Conservation (phyloP, 2,329 filamentous ascomycete species). For the Phaeosphaeriaceae sp. region DNA sequence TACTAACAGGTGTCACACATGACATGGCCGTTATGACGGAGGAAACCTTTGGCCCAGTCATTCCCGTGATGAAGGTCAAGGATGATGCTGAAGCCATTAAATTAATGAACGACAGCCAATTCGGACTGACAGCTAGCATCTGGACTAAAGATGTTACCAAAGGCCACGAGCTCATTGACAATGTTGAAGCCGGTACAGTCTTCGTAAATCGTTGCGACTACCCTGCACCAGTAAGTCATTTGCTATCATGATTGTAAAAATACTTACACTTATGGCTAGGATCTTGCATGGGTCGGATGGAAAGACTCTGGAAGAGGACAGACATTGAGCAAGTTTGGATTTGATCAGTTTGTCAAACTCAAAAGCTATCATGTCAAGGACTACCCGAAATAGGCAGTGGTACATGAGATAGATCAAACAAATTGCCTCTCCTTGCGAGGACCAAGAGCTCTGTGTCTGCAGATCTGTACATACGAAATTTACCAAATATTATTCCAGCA, state of each 20-base stretch:
- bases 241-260: not conserved
- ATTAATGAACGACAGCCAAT: slow-evolving; percentile 94
- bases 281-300: slow-evolving; percentile 96
- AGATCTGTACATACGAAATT: not conserved
- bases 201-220: slow-evolving; percentile 96
- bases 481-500: not conserved
- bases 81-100: slow-evolving; percentile 79
- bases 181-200: slow-evolving; percentile 90
- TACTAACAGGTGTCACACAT: slow-evolving; percentile 80
- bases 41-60: slow-evolving; percentile 93
- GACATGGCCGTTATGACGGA: slow-evolving; percentile 88
- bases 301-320: slow-evolving; percentile 95
- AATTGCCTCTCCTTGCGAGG: slow-evolving; percentile 21
- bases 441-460: not conserved
- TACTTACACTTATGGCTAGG: slow-evolving; percentile 60
- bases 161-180: slow-evolving; percentile 77
- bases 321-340: slow-evolving; percentile 87
- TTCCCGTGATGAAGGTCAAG: slow-evolving; percentile 86
- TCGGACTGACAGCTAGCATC: slow-evolving; percentile 93
- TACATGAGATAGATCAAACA: slow-evolving; percentile 17
- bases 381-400: slow-evolving; percentile 60
- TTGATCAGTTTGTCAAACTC: slow-evolving; percentile 93
- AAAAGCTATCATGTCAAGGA: slow-evolving; percentile 97
- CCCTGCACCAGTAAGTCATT: slow-evolving; percentile 79
- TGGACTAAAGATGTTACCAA: slow-evolving; percentile 87